Base-by-base conservation (phyloP, 2,329 filamentous ascomycete species). In the Chrysosporium keratinophilum region DNA sequence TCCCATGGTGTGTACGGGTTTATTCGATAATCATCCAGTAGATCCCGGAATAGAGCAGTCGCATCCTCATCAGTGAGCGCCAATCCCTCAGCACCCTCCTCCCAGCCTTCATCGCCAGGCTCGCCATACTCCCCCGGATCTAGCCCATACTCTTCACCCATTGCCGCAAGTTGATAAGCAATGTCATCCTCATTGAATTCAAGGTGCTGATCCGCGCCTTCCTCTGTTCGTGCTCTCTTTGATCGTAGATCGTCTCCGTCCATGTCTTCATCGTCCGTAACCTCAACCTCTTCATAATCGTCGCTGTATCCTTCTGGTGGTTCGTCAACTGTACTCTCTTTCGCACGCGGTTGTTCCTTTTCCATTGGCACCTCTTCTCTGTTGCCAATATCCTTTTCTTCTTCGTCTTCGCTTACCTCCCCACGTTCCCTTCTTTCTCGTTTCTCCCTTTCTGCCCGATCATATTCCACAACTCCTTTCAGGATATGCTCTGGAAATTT, bases 121-220 rank as follows among this genome's bases (percentile, higher is more conserved):
- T 84, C 83, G 55, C 84, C 85, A 64, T 88, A 88, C 63, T 89
- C 85, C 49, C 82, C 87, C 0, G 82, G 82, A 39, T 88, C 87
- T 31, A 90, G 75, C 0, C 82, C 87, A 61, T 90, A 89, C n/a
- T 88, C 84, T 60, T 86, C 79, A 52, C 86, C 88, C 87, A 96
- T 95, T 23, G 87, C 84, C 51, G 87, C 87, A 11, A 98, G 76
- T 65, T 98, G 93, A 65, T 84, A 90, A 35, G 88, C 90, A 62
- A 98, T 94, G 64, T 98, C 93, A 51, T 90, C 91, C 67, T 97
- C 93, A 54, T 86, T 87, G 63, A 95, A 95, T 63, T 96, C 91
- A 6, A 93, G 71, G 1, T 76, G 72, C 44, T 72, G 69, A 11
- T 77, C 71, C 11, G 71, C 62, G 59, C 56, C 74, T 56, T 69